phyloP scores from a whole-genome alignment of 345 rosid species.

The Gossypium arboreum region DNA sequence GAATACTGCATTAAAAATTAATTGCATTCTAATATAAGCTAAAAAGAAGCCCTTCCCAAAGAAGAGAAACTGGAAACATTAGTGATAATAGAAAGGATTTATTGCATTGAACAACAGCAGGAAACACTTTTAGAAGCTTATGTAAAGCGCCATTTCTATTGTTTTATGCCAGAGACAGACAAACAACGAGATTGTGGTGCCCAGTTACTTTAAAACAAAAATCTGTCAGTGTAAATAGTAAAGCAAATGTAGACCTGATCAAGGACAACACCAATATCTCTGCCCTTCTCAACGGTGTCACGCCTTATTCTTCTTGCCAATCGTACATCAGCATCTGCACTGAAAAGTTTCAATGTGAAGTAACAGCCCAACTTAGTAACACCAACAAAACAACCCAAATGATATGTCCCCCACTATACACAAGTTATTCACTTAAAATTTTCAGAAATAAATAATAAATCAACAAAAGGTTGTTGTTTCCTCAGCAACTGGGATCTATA shows the following conservation, averaged over 20 bases:
- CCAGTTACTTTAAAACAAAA: neutral
- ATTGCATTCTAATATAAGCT: conserved; percentile 7
- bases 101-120: no score
- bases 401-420: neutral
- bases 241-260: conserved; percentile 62
- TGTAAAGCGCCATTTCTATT: no score
- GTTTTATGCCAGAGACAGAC: no score
- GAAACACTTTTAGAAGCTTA: no score
- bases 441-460: neutral
- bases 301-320: conserved; percentile 94
- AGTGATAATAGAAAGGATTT: neutral
- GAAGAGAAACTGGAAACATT: neutral
- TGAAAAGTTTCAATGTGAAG: conserved; percentile 42
- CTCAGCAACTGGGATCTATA: neutral
- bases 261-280: conserved; percentile 83
- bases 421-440: conserved; percentile 1
- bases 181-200: no score
- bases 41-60: neutral
- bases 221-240: neutral
- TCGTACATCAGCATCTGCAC: conserved; percentile 98
- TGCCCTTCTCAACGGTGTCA: conserved; percentile 79
- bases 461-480: neutral
- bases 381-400: conserved; percentile 9
- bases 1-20: conserved; percentile 74
- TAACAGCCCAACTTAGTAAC: conserved; percentile 30